Evolutionary conservation across 768 basidiomycete genomes (phyloP).

Genomic region (Boletales sp.): DNA sequence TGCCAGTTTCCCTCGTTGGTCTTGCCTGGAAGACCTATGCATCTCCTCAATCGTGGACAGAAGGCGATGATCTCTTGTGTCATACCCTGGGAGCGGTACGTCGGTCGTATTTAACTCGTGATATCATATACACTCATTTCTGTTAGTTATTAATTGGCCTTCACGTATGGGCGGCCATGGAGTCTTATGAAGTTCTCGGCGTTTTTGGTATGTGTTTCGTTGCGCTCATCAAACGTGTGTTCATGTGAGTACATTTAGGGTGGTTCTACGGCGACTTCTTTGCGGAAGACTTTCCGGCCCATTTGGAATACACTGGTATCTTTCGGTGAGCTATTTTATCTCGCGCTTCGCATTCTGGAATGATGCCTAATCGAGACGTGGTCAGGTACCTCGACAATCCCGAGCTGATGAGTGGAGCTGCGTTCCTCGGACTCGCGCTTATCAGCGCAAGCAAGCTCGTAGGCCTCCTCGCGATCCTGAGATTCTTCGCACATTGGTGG

Average conservation of each 20-base stretch:
- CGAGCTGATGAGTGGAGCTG: conserved; percentile 92
- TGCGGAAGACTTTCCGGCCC: conserved; percentile 87
- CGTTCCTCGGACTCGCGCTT: conserved; percentile 90
- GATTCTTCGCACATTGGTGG: conserved; percentile 92
- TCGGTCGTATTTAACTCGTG: conserved; percentile 6
- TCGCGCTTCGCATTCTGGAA: background rate
- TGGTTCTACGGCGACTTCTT: conserved; percentile 99
- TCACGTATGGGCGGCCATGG: conserved; percentile 88
- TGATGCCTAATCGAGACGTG: background rate
- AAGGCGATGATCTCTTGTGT: conserved; percentile 80
- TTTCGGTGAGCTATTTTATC: conserved; percentile 59
- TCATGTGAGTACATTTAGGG: conserved; percentile 41
- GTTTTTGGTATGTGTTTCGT: conserved; percentile 64
- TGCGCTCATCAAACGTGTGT: background rate
- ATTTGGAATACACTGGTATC: conserved; percentile 94
- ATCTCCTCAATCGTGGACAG: conserved; percentile 79
- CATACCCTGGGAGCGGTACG: conserved; percentile 87
- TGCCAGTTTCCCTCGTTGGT: conserved; percentile 74
- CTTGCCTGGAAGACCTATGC: conserved; percentile 90
- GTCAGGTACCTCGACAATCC: conserved; percentile 88
- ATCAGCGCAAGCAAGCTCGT: conserved; percentile 95
- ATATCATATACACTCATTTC: conserved; percentile 6
- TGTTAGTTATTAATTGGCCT: conserved; percentile 74
- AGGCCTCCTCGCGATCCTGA: conserved; percentile 75
- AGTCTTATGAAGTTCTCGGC: conserved; percentile 90